Conservation (phyloP, 2,329 filamentous ascomycete species). For the Phialophora chinensis region DNA sequence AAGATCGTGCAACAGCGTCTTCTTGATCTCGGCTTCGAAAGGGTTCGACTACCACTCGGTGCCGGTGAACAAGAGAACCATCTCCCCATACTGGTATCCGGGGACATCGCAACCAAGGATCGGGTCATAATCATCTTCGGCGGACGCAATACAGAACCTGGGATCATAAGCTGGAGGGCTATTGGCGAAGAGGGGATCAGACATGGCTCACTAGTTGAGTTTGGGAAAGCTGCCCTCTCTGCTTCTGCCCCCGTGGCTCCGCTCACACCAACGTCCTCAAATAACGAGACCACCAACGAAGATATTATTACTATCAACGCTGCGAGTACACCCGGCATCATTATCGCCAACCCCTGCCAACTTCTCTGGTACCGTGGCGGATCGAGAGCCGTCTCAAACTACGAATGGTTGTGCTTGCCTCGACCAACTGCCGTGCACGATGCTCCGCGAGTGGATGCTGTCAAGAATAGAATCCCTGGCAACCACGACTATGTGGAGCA, state of each 20-base stretch:
- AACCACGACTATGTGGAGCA: conserved; percentile 67
- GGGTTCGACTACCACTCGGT: conserved; percentile 66
- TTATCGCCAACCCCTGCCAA: conserved; percentile 80
- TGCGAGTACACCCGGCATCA: conserved; percentile 57
- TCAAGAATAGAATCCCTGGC: conserved; percentile 66
- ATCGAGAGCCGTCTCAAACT: conserved; percentile 64
- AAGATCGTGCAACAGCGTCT: conserved; percentile 68
- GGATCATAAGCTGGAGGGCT: conserved; percentile 73
- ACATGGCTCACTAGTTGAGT: conserved; percentile 71
- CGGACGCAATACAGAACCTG: conserved; percentile 73
- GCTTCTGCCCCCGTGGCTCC: conserved; percentile 42
- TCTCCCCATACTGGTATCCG: conserved; percentile 71
- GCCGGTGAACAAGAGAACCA: conserved; percentile 58
- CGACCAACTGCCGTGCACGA: conserved; percentile 67
- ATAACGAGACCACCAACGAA: background rate
- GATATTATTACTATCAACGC: conserved; percentile 43
- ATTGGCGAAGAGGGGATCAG: conserved; percentile 69
- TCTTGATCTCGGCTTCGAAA: conserved; percentile 63
- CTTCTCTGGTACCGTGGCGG: conserved; percentile 74
- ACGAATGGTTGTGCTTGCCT: conserved; percentile 64
- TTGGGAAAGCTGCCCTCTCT: conserved; percentile 60
- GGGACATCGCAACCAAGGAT: conserved; percentile 60
- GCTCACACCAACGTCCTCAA: background rate
- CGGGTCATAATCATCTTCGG: conserved; percentile 78
- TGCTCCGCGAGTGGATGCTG: conserved; percentile 58